Conservation (phyloP, 2,329 filamentous ascomycete species). For the Torrubiellomyces zombiae region DNA sequence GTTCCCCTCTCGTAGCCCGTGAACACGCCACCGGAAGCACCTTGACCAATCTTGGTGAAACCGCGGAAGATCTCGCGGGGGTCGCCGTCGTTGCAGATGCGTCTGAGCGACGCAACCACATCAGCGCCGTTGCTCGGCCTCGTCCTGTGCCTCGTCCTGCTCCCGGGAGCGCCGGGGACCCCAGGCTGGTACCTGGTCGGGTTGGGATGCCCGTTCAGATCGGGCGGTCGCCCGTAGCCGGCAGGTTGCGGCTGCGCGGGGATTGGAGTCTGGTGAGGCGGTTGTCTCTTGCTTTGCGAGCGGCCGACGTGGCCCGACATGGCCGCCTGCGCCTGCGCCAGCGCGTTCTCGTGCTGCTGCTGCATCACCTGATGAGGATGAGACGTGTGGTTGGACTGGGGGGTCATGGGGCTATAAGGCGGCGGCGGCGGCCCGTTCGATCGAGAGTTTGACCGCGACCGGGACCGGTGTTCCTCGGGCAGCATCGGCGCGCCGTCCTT, state of each 20-base stretch:
- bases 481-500: constrained; percentile 44
- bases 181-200: constrained; percentile 20
- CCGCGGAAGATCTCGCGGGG: constrained; percentile 75
- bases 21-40: constrained; percentile 88
- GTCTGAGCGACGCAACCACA: constrained; percentile 65
- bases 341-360: constrained; percentile 75
- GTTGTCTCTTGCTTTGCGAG: constrained; percentile 56
- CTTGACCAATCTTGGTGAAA: constrained; percentile 91
- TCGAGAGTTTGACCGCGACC: constrained; percentile 54
- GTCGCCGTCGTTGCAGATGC: constrained; percentile 81
- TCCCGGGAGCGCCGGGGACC: constrained; percentile 25
- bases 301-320: constrained; percentile 56
- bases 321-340: constrained; percentile 63
- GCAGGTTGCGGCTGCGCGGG: constrained; percentile 9
- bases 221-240: constrained; percentile 13
- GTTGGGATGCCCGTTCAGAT: constrained; percentile 15
- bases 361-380: constrained; percentile 52
- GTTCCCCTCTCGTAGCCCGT: constrained; percentile 73
- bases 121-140: constrained; percentile 70
- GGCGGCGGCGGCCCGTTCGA: constrained; percentile 35
- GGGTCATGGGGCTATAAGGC: constrained; percentile 30
- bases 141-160: constrained; percentile 59
- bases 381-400: constrained; percentile 13
- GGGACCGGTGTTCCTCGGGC: constrained; percentile 49
- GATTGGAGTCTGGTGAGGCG: constrained; percentile 11